Evolutionary conservation across 306 rosid species (phyloP), one percentile per base, ranked within the genome.

Genomic region (Arachis stenosperma): DNA sequence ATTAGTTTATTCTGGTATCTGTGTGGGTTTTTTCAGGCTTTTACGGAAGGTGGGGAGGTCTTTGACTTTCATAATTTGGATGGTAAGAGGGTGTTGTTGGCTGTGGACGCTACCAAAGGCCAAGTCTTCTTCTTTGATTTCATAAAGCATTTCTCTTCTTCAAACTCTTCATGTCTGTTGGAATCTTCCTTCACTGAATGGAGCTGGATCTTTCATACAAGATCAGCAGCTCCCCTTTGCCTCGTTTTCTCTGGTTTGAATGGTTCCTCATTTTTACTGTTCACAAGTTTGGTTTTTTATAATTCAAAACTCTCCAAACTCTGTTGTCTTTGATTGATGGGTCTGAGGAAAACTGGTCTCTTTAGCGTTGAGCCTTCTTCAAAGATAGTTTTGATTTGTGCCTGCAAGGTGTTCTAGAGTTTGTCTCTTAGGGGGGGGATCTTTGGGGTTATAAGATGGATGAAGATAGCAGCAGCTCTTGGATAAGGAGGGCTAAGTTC

Each of bases 401-500:
- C 55, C 5, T 68, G 56, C 61, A 63, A 46, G 75, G 39, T 61
- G 70, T 78, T n/a, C 17, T 65, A 30, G 73, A 75, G 42, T 50
- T 64, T 67, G 41, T 4, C 15, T 58, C 13, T 72, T 22, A 22
- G 27, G 27, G 44, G 51, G 29, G 67, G 70, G 58, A 52, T 50
- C 57, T 67, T 9, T 39, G 67, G 71, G 60, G 56, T 33, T 33
- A 57, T 12, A 77, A 74, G 71, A 95, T 95, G 98, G 93, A 82
- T 40, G 89, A 87, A 37, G 81, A 85, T 71, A 73, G 82, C 14
- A 41, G 73, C 54, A 81, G 15, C 82, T 95, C 99, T 36, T 95
- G 99, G 99, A 53, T 95, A 33, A 77, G 99, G 78, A 90, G 99
- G 84, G 54, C 98, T 3, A 91, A 87, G 30, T 94, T 83, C 81